Evolutionary conservation across 306 rosid genomes (phyloP).

Genomic region (Castanea mollissima): DNA sequence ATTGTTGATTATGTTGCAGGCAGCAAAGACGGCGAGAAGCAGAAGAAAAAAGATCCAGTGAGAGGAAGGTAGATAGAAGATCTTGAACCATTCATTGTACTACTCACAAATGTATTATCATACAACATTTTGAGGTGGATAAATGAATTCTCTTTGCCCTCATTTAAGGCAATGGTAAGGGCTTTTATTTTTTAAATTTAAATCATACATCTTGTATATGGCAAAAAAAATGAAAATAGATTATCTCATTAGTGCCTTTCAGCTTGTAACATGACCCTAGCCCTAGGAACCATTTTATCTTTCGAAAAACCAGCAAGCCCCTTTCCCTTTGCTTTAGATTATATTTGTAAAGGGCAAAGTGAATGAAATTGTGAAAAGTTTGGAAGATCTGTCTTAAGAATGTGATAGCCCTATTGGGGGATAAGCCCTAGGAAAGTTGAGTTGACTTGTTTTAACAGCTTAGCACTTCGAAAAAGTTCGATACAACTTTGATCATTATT

Average conservation of each 20-base stretch:
- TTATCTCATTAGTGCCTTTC: background rate
- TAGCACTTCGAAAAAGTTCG: too few species aligned
- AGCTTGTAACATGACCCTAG: background rate
- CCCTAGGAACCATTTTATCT: background rate
- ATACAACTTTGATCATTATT: too few species aligned
- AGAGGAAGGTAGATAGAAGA: slow-evolving; percentile 72
- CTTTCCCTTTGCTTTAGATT: too few species aligned
- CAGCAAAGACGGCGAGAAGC: slow-evolving; percentile 83
- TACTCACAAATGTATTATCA: background rate
- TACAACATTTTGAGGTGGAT: background rate
- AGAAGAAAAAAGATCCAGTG: slow-evolving; percentile 81
- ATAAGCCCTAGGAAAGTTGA: too few species aligned
- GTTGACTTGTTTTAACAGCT: too few species aligned
- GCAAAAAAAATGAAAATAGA: slow-evolving; percentile 10
- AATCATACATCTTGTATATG: slow-evolving; percentile 25
- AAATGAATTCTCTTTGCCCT: background rate
- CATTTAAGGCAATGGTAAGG: background rate
- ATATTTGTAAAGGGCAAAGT: too few species aligned
- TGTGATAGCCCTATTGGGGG: too few species aligned
- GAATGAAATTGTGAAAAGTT: too few species aligned
- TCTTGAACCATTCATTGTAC: slow-evolving; percentile 45
- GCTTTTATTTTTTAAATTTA: too few species aligned
- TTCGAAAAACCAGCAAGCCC: too few species aligned
- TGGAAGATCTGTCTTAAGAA: too few species aligned
- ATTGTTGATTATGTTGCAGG: slow-evolving; percentile 40